A percentile compares a stretch with the other conserved stretches of the same genome.
Evolutionary conservation across 1,284 basidiomycete genomes (phyloP).

Genomic region (Boletus albobrunnescens): DNA sequence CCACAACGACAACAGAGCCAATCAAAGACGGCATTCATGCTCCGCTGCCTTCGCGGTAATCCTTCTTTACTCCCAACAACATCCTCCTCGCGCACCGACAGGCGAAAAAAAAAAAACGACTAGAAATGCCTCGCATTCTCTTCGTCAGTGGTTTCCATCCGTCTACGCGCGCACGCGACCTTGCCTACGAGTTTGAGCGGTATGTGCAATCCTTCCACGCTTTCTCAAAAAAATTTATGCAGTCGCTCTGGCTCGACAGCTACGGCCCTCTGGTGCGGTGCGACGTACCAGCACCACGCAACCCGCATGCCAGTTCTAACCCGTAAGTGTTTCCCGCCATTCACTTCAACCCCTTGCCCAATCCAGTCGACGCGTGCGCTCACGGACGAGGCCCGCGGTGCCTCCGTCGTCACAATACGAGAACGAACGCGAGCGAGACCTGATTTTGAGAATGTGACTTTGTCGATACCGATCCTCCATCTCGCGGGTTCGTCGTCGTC

Average conservation of each 20-base stretch:
- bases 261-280: constrained; percentile 78
- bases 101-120: constrained; percentile 6
- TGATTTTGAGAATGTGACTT: constrained; percentile 19
- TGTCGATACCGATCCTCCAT: constrained; percentile 32
- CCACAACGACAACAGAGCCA: constrained; percentile 43
- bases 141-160: constrained; percentile 85
- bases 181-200: constrained; percentile 87
- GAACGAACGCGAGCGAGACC: constrained; percentile 32
- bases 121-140: constrained; percentile 69
- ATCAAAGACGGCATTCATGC: constrained; percentile 30
- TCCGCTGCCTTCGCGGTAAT: constrained; percentile 28
- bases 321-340: constrained; percentile 58
- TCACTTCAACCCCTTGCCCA: constrained; percentile 31
- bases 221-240: constrained; percentile 1
- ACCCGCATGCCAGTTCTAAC: constrained; percentile 63
- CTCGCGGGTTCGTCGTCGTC: constrained; percentile 36
- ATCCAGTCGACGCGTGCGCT: constrained; percentile 35
- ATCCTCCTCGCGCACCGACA: constrained; percentile 2
- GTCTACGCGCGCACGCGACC: constrained; percentile 72
- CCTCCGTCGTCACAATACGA: constrained; percentile 26
- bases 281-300: constrained; percentile 83
- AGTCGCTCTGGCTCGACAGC: constrained; percentile 35
- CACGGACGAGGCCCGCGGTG: constrained; percentile 26
- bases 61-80: constrained; percentile 15
- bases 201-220: constrained; percentile 29